Base-by-base conservation (phyloP, 1,284 basidiomycete species). In the Microbotryum violaceum region DNA sequence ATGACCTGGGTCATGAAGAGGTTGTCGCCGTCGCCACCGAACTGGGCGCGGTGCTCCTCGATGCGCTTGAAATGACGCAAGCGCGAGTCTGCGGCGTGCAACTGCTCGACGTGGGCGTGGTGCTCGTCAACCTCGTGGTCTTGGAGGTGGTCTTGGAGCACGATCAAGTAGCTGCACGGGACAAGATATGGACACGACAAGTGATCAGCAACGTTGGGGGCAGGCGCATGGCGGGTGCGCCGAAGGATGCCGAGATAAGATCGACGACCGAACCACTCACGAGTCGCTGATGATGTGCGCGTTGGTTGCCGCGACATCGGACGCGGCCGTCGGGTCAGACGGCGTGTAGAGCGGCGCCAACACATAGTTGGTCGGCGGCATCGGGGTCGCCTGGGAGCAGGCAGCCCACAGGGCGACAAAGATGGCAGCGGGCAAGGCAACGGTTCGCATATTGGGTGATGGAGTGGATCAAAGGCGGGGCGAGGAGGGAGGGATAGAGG, bases 121-220 rank as follows among this genome's bases (percentile, higher is more conserved):
- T 83, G 78, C 12, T 78, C 75, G 53, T 77, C 72, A 48, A 67
- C 21, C 64, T 88, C 84, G 6, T 80, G 81, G n/a, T 74, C 74
- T 70, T 83, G 77, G 57, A 89, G 74, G 75, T 93, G 89, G 67
- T 85, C 81, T 81, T 89, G 91, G 72, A 96, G 81, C 75, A 90
- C 82, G 75, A 96, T 83, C 65, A 96, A 91, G 79, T 96, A 97
- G 16, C 37, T 42, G 12, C 37, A 16, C 37, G 37, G 12, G 37
- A 42, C 6, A 18, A 16, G 37, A 31, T 16, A 18, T 42, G 16
- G 37, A 16, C 29, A 42, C 18, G 37, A 4, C 37, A 16, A 42
- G 37, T 9, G 10, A 42, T 42, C 37, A 42, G 37, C 37, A 42
- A 18, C 37, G 37, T 18, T 42, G 14, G 16, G 37, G 3, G 37